Base-by-base conservation (phyloP, 108 stramenopile species). In the Licmophora abbreviata region DNA sequence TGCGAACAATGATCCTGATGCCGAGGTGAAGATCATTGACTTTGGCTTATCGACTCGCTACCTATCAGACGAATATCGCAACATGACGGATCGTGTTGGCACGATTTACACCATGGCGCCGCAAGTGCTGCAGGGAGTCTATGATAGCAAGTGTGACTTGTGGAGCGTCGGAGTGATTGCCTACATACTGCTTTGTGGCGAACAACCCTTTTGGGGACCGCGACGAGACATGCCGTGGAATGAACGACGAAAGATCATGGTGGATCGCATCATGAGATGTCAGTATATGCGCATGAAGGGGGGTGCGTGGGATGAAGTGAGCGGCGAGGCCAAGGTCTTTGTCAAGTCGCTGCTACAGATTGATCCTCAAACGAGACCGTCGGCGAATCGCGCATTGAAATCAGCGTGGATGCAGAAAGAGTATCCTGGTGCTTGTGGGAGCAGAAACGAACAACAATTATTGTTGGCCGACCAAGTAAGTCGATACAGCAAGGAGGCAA, bases 71-170 rank as follows among this genome's bases (percentile, higher is more conserved):
- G 68, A 56, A 27, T 38, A 26, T 34, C 33, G n/a, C 9, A 14
- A 59, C 54, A n/a, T n/a, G n/a, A n/a, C n/a, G n/a, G 37, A 52
- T 47, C 22, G 53, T 81, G 76, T 77, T 6, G 83, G 83, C 24
- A 85, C 83, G 7, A 75, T 85, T 21, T 85, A 85, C 34, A 69
- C 71, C 4, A 77, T 78, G 71, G 71, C 75, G 18, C 75, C 80
- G 8, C 63, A 83, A 51, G 76, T 78, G 14, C 20, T 83, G 9
- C 29, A 43, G 40, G 85, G 85, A 3, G 30, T 48, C 29, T 73
- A 88, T 49, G 59, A 61, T 12, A 8, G 44, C 11, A 42, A 66
- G 33, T 71, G 68, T n/a, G 79, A 81, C 38, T 25, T 63, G 14
- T 81, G 74, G 74, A 49, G 41, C 3, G 18, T 54, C 21, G 61